Base-by-base conservation (phyloP, 192 early-diverging fungal species). In the Backusella tuberculispora region DNA sequence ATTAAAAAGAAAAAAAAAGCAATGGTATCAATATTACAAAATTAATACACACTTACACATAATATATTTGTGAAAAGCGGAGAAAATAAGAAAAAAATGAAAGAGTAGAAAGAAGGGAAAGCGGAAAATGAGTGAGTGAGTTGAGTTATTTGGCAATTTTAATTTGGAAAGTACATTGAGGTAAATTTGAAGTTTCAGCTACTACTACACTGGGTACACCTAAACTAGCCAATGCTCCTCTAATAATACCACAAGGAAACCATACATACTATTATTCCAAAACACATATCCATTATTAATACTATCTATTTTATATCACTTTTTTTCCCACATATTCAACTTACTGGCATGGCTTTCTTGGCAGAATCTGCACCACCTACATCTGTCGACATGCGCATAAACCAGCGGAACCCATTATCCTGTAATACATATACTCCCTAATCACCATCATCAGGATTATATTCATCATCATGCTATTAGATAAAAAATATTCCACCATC, bases 361-460 rank as follows among this genome's bases (percentile, higher is more conserved):
- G 92, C 88, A 45, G 95, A 91, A 41, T 95, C 96, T 0, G 88
- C 89, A 14, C 86, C 87, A 29, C 90, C 90, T 26, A 85, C 88
- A 77, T 95, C 92, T 43, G 91, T 89, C 0, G 97, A 93, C 96
- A 99, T 96, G 70, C 92, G 88, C 74, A 89, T 75, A 70, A 99
- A 95, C 97, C 97, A 99, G 63, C 93, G 86, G 76, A 99, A 99
- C 78, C 90, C 93, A 85, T 95, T 98, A 85, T 99, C 98, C 75
- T 98, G 97, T 19, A 99, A 87, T 44, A 99, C 96, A 81, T 97
- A 99, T 2, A 98, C 93, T 17, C 98, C 98, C 92, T 95, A 79
- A 19, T 44, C 14, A 2, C 29, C 29, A 60, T 9, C 21, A 60
- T 26, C 24, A 60, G n/a, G 21, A n/a, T 60, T 60, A 2, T n/a